These are phyloP conservation scores for Sambucus nigra DNA, from an alignment of 129 eudicot species.

Conservation along the genomic window DNA sequence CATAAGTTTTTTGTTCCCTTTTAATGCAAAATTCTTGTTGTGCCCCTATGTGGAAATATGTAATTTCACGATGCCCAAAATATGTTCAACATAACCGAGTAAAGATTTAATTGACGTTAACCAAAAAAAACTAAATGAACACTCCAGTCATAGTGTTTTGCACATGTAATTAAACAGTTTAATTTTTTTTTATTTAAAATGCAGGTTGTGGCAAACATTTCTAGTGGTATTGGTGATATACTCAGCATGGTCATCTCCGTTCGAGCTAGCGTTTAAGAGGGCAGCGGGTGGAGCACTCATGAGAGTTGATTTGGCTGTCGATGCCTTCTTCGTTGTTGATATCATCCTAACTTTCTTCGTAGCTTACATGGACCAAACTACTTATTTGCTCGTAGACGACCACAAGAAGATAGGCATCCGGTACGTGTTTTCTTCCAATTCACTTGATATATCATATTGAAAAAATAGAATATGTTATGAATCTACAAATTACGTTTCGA, in stretches of 20 bases:
- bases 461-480: too few relatives aligned
- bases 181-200: neutral
- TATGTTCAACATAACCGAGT: neutral
- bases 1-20: too few relatives aligned
- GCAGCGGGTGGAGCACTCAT: constrained; percentile 54
- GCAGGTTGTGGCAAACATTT: constrained; percentile 89
- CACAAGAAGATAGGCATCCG: constrained; percentile 59
- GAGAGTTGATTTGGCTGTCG: constrained; percentile 53
- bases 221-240: constrained; percentile 67
- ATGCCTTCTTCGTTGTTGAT: constrained; percentile 55
- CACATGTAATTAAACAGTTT: too few relatives aligned
- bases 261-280: constrained; percentile 70
- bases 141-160: neutral
- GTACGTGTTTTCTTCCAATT: too few relatives aligned
- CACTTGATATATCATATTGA: too few relatives aligned
- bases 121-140: neutral
- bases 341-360: constrained; percentile 77
- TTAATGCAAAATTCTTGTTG: too few relatives aligned
- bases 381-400: constrained; percentile 66
- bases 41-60: too few relatives aligned
- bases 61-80: too few relatives aligned
- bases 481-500: too few relatives aligned
- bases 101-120: neutral
- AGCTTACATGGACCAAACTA: constrained; percentile 65
- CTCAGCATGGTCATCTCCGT: constrained; percentile 88